Base-by-base conservation (phyloP, 1,284 basidiomycete species). In the Porogramme epimiltina region DNA sequence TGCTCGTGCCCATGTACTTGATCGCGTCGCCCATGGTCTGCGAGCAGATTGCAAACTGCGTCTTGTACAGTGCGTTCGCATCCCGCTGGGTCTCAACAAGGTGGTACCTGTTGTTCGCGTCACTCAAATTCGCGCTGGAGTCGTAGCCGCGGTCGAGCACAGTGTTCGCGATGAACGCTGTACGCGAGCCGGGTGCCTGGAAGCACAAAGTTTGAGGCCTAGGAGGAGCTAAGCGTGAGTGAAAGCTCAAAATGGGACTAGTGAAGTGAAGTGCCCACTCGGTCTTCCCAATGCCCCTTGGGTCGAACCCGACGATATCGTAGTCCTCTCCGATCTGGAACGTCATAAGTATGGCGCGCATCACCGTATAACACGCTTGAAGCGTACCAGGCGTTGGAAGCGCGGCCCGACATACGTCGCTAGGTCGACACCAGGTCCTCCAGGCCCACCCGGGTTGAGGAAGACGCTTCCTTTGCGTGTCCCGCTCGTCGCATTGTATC, bases 241-340 rank as follows among this genome's bases (percentile, higher is more conserved):
- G 9, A n/a, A n/a, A n/a, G n/a, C n/a, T n/a, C n/a, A n/a, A n/a
- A n/a, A n/a, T n/a, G n/a, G n/a, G n/a, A n/a, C n/a, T n/a, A n/a
- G n/a, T n/a, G n/a, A n/a, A n/a, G n/a, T n/a, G n/a, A n/a, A n/a
- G n/a, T n/a, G n/a, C n/a, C n/a, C n/a, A 70, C 70, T 51, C 55
- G 2, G 73, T 71, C 24, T 59, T 33, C 13, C 73, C 74, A 41
- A 75, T 71, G 0, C 75, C 76, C 45, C 76, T 63, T 16, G 73
- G 75, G 55, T 77, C 76, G 53, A 76, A 76, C 1, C 73, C 74
- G 28, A 75, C 53, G 19, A 77, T 61, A 52, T 75, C 73, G 55
- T 67, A 74, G 5, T 71, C 62, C 25, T 62, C 59, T 16, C 71
- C 70, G 18, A 73, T 33, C 60, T 66, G 26, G 28, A 18, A 16